Base-by-base conservation (phyloP, 768 basidiomycete genomes). In the Rhodotorula sphaerocarpa region DNA sequence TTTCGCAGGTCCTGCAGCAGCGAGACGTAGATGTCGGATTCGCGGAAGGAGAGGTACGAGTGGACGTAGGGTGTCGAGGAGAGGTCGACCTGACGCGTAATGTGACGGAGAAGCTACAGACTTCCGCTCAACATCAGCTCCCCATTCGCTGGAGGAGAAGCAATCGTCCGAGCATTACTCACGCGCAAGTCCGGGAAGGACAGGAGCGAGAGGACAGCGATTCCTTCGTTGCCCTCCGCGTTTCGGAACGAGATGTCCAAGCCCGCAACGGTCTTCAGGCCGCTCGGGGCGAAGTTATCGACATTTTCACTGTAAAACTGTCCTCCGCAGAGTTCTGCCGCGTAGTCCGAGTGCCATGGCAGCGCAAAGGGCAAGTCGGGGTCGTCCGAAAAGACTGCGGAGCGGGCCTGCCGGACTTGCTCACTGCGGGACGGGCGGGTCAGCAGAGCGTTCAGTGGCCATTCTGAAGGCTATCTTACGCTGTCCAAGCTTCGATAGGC, bases 11-110 rank as follows among this genome's bases (percentile, higher is more conserved):
- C 66, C 2, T 58, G 33, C 33, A 75, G 36, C 5, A 75, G 67
- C 7, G 57, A 41, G 20, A 62, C 47, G 33, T 69, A 70, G 25
- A 65, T 55, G 3, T 56, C 60, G 2, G 66, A 57, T 43, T 74
- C 74, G 27, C 74, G 73, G 55, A 73, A 72, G 0, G 73, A 63
- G 25, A 74, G 69, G 61, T 65, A 74, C 3, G 73, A 73, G 30
- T 72, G 73, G 31, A 74, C 57, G 55, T 74, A 74, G 2, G 74
- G 74, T 23, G 61, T 67, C 7, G 43, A 31, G 1, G 46, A 39
- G 21, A 73, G 52, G 31, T 56, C 34, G 50, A 73, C 57, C 21
- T n/a, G n/a, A n/a, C n/a, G n/a, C n/a, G n/a, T n/a, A n/a, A n/a
- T n/a, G n/a, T n/a, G n/a, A n/a, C n/a, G n/a, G n/a, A n/a, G n/a